Base-by-base conservation (phyloP, 2,329 filamentous ascomycete species). In the Fusarium oligoseptatum region DNA sequence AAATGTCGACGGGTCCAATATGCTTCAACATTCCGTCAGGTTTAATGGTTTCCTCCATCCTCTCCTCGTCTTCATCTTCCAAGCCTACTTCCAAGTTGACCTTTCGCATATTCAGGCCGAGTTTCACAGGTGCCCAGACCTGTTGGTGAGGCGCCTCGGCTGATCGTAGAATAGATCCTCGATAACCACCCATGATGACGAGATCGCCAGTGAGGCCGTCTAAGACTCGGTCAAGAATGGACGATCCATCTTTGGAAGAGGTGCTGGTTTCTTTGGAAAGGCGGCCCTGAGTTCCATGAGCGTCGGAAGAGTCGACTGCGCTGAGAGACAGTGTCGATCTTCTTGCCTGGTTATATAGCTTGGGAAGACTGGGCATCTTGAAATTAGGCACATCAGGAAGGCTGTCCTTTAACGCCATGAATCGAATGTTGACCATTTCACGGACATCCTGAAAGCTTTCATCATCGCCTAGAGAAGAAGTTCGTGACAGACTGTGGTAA, bases 71-170 rank as follows among this genome's bases (percentile, higher is more conserved):
- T 77, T 95, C 93, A 2, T 90, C 90, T 15, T 93, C 89, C 6
- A 98, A 84, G 0, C 95, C 95, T 11, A 98, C 92, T 81, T 97
- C 95, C 5, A 98, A 87, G 80, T 98, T 94, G 3, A 96, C 95
- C 80, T 97, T 98, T 65, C 95, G 92, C 71, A 98, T 90, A 77
- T 97, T 98, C 60, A 98, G 85, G 1, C 96, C 95, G 32, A 98
- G 92, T 82, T 98, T 98, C 79, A 98, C 92, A 0, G 95, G 95
- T 2, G 97, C 94, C 96, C 96, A 98, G 0, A 98, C 85, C 80
- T 97, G 95, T n/a, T 95, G 91, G 79, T 96, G 91, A 5, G 94
- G 93, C 10, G 93, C 89, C 71, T 95, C 92, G 12, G 94, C 93
- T 12, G 95, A 97, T 34, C 95, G 91, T 34, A 98, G 83, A n/a